A percentile compares a stretch with the other conserved stretches of the same genome.
Conservation (phyloP, 306 rosid species). For the Citrullus mucosospermus region DNA sequence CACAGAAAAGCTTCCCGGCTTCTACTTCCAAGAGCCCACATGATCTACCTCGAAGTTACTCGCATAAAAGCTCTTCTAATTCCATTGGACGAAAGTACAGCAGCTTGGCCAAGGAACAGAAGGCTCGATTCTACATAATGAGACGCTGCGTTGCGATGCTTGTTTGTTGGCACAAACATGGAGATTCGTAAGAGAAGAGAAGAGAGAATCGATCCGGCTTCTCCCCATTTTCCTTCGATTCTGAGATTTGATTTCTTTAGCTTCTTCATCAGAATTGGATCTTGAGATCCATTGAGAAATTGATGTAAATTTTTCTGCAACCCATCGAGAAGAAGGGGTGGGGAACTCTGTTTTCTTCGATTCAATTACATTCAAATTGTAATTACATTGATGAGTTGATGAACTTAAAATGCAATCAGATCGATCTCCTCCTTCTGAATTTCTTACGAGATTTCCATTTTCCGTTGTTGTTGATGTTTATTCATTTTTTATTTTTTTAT, state of each 20-base stretch:
- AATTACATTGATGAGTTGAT: slow-evolving; percentile 2
- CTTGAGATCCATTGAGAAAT: background rate
- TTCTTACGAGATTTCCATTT: background rate
- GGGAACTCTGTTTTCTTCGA: background rate
- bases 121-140: slow-evolving; percentile 92
- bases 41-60: slow-evolving; percentile 45
- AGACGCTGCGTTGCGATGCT: slow-evolving; percentile 91
- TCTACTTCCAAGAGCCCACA: slow-evolving; percentile 1
- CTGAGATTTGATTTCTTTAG: background rate
- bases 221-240: background rate
- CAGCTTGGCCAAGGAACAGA: slow-evolving; percentile 75
- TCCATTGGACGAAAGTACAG: slow-evolving; percentile 57
- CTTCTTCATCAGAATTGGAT: background rate
- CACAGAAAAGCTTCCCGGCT: slow-evolving; percentile 11
- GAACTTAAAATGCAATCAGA: background rate
- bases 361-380: background rate
- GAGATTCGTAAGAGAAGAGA: slow-evolving; percentile 21
- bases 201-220: background rate
- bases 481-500: too few species aligned
- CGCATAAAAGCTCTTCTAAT: slow-evolving; percentile 36
- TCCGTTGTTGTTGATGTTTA: background rate
- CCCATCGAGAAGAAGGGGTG: background rate
- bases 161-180: slow-evolving; percentile 95
- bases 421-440: background rate
- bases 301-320: slow-evolving; percentile 1